Base-by-base conservation (phyloP, 352 stramenopile genomes). In the Phytophthora citricola region DNA sequence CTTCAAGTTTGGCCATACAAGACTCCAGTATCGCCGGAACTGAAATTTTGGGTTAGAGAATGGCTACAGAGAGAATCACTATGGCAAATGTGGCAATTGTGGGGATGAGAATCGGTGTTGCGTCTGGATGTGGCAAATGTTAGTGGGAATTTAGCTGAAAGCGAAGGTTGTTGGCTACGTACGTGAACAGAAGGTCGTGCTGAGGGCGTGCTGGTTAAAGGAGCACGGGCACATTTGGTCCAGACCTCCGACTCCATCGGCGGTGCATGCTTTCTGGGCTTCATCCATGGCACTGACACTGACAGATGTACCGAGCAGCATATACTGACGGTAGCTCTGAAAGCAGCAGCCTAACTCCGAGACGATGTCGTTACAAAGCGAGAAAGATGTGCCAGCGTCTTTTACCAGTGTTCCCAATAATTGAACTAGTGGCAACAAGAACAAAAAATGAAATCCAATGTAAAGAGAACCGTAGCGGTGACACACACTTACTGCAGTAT, bases 241-340 rank as follows among this genome's bases (percentile, higher is more conserved):
- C 8, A 93, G 54, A 1, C 63, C 73, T 4, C 46, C 50, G 15
- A 88, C 66, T 7, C 81, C 84, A 27, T 56, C 44, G 5, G 69
- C 71, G 0, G 64, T 81, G 63, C 85, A 93, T 5, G 65, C 78
- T 32, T 83, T 63, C 44, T 92, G 75, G 1, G 81, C 72, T 11
- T 79, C 61, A 20, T 89, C 68, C 45, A 93, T 62, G 9, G 78
- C 71, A 10, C 56, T 58, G n/a, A 90, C 69, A 24, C 68, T 80
- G 0, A 73, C 76, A 0, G 71, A n/a, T 5, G 82, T 94, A 27
- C 84, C 84, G 10, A 86, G 59, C 55, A 83, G 40, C 71, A 92
- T 88, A 60, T 90, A 93, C 55, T 91, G 83, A 22, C 77, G 75
- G 63, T 93, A 94, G 50, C 83, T 94, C 67, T 94, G 84, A 59